Evolutionary conservation across 345 rosid species (phyloP), one percentile per base, ranked within the genome.

Genomic region (Lepidium sativum): DNA sequence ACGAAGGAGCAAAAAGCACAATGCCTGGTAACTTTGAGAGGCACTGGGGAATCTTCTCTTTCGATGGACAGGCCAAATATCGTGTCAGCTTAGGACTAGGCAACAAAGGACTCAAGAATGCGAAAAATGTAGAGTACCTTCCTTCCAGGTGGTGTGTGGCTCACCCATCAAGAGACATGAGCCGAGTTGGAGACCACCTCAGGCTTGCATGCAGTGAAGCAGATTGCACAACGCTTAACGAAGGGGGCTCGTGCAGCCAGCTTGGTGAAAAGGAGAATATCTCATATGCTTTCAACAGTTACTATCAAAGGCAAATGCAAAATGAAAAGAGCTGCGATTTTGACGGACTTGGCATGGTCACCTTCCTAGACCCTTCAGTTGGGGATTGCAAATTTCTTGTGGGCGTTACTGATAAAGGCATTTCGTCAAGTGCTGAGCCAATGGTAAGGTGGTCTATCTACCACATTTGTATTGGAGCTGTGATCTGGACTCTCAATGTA

Each of bases 11-110:
- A 20, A 94, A 94, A 76, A 84, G 85, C 34, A 67, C 71, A 17
- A 79, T 88, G 64, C 96, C 99, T 0, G 99, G 99, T 23, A 86
- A 68, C 80, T 94, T 94, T 53, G 99, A 90, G 71, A 83, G 99
- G 79, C 99, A 90, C 31, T 90, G 97, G 99, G 97, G 99, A 5
- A 86, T 88, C 61, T 90, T 94, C 85, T 88, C 96, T 33, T 94
- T 90, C 11, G 99, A 94, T 65, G 99, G 97, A 43, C 99, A 90
- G 75, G 92, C 97, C 51, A 94, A 94, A 70, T 94, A 94, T 61
- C 77, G 84, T 5, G 81, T 90, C 45, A 77, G 88, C 78, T 87
- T 90, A 12, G 92, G 95, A 18, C 59, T 80, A 76, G 98, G 98
- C 40, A 84, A 77, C 80, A 80, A 63, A 74, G 56, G 70, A 57